These are phyloP conservation scores for Candida nanaspora DNA, from an alignment of 805 yeast genomes.

Conservation along the genomic window DNA sequence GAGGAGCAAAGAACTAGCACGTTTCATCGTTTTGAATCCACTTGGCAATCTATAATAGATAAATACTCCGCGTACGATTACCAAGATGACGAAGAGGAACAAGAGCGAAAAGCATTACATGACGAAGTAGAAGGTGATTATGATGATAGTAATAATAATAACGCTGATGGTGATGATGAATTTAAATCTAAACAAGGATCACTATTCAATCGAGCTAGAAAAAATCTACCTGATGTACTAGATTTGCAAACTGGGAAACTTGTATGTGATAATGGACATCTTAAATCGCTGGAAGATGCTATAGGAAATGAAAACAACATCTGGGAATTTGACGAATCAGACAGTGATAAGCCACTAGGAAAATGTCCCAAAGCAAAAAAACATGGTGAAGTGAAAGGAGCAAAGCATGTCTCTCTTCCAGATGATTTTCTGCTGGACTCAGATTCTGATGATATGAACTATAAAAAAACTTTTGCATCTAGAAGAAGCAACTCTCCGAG, in stretches of 20 bases:
- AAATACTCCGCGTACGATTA: slow-evolving; percentile 43
- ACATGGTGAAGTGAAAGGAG: not conserved
- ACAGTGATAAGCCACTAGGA: too few relatives aligned
- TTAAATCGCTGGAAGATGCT: slow-evolving; percentile 35
- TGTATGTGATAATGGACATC: slow-evolving; percentile 62
- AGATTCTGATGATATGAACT: not conserved
- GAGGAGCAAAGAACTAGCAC: slow-evolving; percentile 8
- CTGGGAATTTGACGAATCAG: not conserved
- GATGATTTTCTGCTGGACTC: too few relatives aligned
- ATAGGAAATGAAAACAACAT: not conserved
- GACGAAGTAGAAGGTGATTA: not conserved
- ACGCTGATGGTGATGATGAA: not conserved
- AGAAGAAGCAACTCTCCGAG: too few relatives aligned
- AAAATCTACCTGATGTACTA: slow-evolving; percentile 30
- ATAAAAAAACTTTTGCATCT: too few relatives aligned
- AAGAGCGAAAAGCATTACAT: not conserved
- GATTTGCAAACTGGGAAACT: slow-evolving; percentile 61
- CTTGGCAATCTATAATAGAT: slow-evolving; percentile 47
- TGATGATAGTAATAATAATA: not conserved
- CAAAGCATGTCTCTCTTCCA: too few relatives aligned
- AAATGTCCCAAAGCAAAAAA: not conserved
- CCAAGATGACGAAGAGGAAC: slow-evolving; percentile 42
- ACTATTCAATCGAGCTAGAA: too few relatives aligned
- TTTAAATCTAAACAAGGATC: too few relatives aligned
- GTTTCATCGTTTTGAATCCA: slow-evolving; percentile 12